Conservation (phyloP, 2,329 filamentous ascomycete genomes). For the Corniculantispora saksenae region DNA sequence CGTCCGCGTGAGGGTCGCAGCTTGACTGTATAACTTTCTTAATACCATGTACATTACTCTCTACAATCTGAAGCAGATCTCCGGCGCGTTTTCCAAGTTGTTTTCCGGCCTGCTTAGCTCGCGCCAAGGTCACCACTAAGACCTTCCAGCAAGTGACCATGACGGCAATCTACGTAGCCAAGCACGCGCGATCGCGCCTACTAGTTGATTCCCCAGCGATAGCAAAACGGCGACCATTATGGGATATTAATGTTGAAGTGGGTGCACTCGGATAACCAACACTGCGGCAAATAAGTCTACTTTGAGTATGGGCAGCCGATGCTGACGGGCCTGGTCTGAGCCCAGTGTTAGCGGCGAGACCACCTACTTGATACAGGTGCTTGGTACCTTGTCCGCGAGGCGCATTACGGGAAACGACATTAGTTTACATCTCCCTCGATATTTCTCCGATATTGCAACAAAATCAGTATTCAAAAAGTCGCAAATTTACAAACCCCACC, state of each 20-base stretch:
- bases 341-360: not conserved
- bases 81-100: not conserved
- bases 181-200: not conserved
- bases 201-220: not conserved
- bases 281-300: not conserved
- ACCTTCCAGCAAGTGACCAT: not conserved
- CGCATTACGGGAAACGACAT: not conserved
- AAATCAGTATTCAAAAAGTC: not conserved
- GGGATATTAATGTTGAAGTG: not conserved
- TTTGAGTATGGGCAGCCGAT: slow-evolving; percentile 1
- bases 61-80: no score
- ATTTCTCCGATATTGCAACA: no score
- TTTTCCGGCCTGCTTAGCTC: not conserved
- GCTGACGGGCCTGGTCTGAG: not conserved
- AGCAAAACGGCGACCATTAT: no score
- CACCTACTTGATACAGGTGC: not conserved
- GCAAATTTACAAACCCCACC: not conserved
- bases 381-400: not conserved
- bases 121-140: no score
- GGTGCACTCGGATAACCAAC: not conserved
- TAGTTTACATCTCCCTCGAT: no score
- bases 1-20: not conserved
- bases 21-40: not conserved
- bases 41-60: not conserved
- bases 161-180: not conserved